Conservation (phyloP, 2,329 filamentous ascomycete genomes). For the Sclerotinia sclerotiorum region DNA sequence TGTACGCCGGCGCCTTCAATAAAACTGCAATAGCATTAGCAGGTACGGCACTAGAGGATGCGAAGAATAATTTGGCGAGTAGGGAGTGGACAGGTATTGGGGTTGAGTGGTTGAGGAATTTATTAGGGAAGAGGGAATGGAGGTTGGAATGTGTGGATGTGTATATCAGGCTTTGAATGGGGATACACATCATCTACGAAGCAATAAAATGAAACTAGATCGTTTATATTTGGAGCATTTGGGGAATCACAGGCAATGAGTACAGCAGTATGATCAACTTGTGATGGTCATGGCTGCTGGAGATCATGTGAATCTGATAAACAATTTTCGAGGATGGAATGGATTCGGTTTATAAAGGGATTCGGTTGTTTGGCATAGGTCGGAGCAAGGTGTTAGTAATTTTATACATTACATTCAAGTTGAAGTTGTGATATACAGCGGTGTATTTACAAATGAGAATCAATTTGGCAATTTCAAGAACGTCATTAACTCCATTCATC, state of each 20-base stretch:
- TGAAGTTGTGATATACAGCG: neutral
- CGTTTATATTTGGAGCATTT: neutral
- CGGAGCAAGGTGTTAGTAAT: slow-evolving; percentile 12
- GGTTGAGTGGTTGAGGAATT: slow-evolving; percentile 79
- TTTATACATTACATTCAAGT: slow-evolving; percentile 5
- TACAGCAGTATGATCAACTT: neutral
- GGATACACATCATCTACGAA: neutral
- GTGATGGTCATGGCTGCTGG: neutral
- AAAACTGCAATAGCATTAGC: slow-evolving; percentile 68
- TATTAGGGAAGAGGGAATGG: slow-evolving; percentile 84
- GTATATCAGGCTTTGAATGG: slow-evolving; percentile 66
- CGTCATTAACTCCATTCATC: neutral
- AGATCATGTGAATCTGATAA: neutral
- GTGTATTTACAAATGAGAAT: neutral
- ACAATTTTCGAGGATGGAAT: neutral
- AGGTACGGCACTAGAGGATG: slow-evolving; percentile 64
- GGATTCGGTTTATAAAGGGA: neutral
- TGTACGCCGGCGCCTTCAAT: slow-evolving; percentile 52
- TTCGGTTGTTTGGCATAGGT: slow-evolving; percentile 5
- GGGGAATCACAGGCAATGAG: no score
- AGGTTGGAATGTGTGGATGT: slow-evolving; percentile 88
- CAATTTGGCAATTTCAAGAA: neutral
- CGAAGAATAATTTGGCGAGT: slow-evolving; percentile 50
- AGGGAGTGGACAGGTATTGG: slow-evolving; percentile 74
- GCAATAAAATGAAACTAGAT: neutral